Evolutionary conservation across 208 protist species (phyloP).

Genomic region (Trypanosoma grayi): DNA sequence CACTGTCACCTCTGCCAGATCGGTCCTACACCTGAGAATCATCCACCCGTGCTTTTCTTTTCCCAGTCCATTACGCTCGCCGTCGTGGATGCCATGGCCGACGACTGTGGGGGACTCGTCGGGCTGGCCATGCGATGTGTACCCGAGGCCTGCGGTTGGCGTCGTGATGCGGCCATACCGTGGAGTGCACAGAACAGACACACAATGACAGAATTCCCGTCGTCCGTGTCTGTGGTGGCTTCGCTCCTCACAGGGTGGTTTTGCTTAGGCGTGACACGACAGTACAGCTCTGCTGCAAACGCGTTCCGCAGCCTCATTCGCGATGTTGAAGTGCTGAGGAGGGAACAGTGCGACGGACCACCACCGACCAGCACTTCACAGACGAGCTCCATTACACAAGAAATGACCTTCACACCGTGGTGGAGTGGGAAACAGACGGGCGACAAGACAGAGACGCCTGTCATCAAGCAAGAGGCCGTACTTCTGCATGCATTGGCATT

Average conservation of each 20-base stretch:
- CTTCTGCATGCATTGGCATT: constrained; percentile 11
- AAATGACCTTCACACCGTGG: background rate
- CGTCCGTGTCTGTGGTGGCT: background rate
- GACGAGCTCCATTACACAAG: background rate
- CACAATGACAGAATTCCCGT: background rate
- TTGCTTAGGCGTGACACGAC: background rate
- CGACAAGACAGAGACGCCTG: background rate
- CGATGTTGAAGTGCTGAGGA: background rate
- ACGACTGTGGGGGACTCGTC: constrained; percentile 4
- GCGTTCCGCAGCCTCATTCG: constrained; percentile 1
- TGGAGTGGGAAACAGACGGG: background rate
- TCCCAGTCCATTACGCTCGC: constrained; percentile 1
- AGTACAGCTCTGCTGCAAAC: background rate
- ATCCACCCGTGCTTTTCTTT: constrained; percentile 1
- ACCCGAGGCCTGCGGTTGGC: constrained; percentile 1
- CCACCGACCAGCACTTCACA: background rate
- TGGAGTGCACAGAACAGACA: background rate
- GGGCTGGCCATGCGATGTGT: background rate
- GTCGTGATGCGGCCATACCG: background rate
- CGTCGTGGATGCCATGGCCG: constrained; percentile 8
- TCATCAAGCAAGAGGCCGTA: background rate
- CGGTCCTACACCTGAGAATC: background rate
- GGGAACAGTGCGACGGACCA: background rate
- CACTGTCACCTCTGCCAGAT: constrained; percentile 25
- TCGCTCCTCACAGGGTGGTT: constrained; percentile 7